Evolutionary conservation across 78 protist species (phyloP).

Genomic region (Tieghemostelium lacteum): DNA sequence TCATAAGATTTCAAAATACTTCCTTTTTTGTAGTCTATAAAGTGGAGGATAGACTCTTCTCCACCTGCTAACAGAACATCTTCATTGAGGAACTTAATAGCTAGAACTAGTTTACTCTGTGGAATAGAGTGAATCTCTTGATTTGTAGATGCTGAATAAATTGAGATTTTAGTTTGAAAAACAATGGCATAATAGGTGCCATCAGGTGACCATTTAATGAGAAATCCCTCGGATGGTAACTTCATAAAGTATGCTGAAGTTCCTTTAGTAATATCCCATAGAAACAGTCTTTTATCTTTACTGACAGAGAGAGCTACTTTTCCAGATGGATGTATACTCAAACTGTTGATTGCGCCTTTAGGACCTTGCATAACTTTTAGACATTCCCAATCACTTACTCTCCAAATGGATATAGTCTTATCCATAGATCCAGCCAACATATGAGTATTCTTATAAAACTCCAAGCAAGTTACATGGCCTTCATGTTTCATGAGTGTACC

Average conservation of each 20-base stretch:
- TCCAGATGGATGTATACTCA: slow-evolving; percentile 65
- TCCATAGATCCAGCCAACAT: slow-evolving; percentile 69
- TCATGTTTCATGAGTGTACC: slow-evolving; percentile 63
- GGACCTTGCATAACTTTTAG: slow-evolving; percentile 50
- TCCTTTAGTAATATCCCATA: slow-evolving; percentile 60
- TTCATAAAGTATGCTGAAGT: slow-evolving; percentile 39
- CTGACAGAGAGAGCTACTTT: slow-evolving; percentile 52
- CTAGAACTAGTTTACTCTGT: slow-evolving; percentile 35
- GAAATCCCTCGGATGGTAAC: slow-evolving; percentile 9
- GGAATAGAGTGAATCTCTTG: slow-evolving; percentile 9
- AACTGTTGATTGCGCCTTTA: slow-evolving; percentile 43
- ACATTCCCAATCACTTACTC: slow-evolving; percentile 75
- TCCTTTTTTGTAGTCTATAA: slow-evolving; percentile 26
- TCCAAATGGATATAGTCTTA: slow-evolving; percentile 54
- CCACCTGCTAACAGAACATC: slow-evolving; percentile 55
- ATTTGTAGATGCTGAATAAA: not conserved
- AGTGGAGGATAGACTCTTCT: slow-evolving; percentile 24
- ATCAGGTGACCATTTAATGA: slow-evolving; percentile 58
- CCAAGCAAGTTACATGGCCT: slow-evolving; percentile 20
- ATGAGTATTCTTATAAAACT: slow-evolving; percentile 47
- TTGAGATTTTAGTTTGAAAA: not conserved
- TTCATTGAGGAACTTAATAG: slow-evolving; percentile 36
- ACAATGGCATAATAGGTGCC: slow-evolving; percentile 36
- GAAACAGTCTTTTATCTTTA: slow-evolving; percentile 66
- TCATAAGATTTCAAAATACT: slow-evolving; percentile 16